Evolutionary conservation across 805 yeast genomes (phyloP), one percentile per base, ranked within the genome.

Genomic region (Ogataea methylovora): DNA sequence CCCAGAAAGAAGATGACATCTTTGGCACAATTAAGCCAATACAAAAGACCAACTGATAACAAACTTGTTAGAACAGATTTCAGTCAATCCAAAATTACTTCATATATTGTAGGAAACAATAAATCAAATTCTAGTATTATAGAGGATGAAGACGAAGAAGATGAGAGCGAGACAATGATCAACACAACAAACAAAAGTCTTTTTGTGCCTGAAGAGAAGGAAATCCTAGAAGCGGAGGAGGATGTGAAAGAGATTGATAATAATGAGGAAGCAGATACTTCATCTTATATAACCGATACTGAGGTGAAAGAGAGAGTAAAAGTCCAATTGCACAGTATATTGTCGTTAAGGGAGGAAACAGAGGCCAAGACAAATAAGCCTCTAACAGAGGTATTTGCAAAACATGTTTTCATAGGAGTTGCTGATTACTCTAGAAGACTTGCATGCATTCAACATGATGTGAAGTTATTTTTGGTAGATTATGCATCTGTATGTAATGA

Each of bases 361-460:
- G 74, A 75, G 28, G 43, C 45, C 0, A 41, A 54, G 0, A 59
- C 71, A 0, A 69, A 79, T 49, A 51, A 60, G n/a, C 67, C 69
- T 5, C 56, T 90, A 17, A 79, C 94, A 0, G 69, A 74, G 28
- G 56, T 85, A 2, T 76, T 90, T 54, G 69, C 80, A 8, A 74
- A 82, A 35, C 72, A 81, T 32, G 73, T 80, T 0, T 84, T 70
- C 49, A 80, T 92, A 8, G 98, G 98, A 0, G 59, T 90, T 3
- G 88, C 84, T 2, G 97, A 90, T 51, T 70, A 71, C 9, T 50
- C 58, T 10, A 70, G 75, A 40, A 61, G 97, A 29, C 61, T 90
- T 15, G 79, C 83, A 11, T 82, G 95, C n/a, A 65, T 90, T 29
- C 98, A 92, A 52, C 72, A 78, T 50, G 95, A 81, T 45, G 81